Evolutionary conservation across 306 rosid genomes (phyloP), one percentile per base, ranked within the genome.

Genomic region (cucumber (Cucumis sativus)): DNA sequence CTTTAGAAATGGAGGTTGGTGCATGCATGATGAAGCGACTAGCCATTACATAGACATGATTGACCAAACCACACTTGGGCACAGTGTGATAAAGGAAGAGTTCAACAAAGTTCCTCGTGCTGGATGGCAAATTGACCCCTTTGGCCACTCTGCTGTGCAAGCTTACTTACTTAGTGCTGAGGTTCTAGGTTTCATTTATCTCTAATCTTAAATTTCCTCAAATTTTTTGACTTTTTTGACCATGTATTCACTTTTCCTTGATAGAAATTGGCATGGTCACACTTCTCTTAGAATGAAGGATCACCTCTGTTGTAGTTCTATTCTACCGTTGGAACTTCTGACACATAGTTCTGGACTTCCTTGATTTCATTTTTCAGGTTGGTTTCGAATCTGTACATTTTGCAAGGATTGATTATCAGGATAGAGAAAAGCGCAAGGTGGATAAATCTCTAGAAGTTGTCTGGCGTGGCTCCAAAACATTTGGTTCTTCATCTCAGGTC

Each of bases 21-120:
- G 96, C 21, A 94, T 94, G 98, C 98, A 94, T n/a, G 98, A 94
- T 80, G 98, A 94, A 85, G 98, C 98, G 9, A 78, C 98, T 14
- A 30, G 71, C 7, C 97, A 91, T 78, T 91, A 91, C 83, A 88
- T 94, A 66, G 98, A 94, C 82, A 94, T 94, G 98, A 90, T 94
- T 75, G 98, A 91, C 78, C 98, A 94, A 80, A 94, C 98, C 2
- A 94, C 95, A 20, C 78, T 90, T 7, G 97, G 98, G 0, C 98
- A 94, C 82, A 80, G 75, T 2, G 84, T 87, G 62, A 85, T 94
- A 21, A 94, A 89, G 87, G 72, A 81, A 4, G 82, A 85, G 52
- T 91, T 94, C 84, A 87, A 90, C 62, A 85, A 83, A 56, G 77
- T 79, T 15, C 98, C 98, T 74, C 84, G 83, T 23, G 97, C 92